Conservation (phyloP, 495 filamentous ascomycete genomes). For the Talaromyces proteolyticus region DNA sequence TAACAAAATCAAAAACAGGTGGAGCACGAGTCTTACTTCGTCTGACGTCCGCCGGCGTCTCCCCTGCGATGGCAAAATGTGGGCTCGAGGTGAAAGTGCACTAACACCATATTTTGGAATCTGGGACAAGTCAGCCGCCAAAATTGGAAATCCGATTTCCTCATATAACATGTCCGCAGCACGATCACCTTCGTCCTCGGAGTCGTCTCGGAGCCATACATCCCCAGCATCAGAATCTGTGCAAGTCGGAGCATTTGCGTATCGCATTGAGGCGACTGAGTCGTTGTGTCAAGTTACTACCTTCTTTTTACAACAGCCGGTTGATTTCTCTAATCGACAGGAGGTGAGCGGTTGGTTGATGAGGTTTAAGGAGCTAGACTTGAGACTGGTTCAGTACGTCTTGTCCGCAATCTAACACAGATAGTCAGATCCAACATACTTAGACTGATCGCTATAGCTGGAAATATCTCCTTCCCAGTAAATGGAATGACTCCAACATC, state of each 20-base stretch:
- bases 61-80: slow-evolving; percentile 20
- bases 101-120: slow-evolving; percentile 35
- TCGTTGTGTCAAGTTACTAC: slow-evolving; percentile 29
- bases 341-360: slow-evolving; percentile 34
- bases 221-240: slow-evolving; percentile 6
- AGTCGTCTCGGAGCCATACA: slow-evolving; percentile 7
- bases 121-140: slow-evolving; percentile 27
- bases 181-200: slow-evolving; percentile 15
- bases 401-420: not conserved
- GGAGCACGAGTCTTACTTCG: slow-evolving; percentile 34
- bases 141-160: slow-evolving; percentile 22
- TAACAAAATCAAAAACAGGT: slow-evolving; percentile 12
- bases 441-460: slow-evolving; percentile 13
- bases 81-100: slow-evolving; percentile 22
- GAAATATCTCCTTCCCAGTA: slow-evolving; percentile 34
- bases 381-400: slow-evolving; percentile 29
- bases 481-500: slow-evolving; percentile 32
- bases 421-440: not conserved
- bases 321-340: slow-evolving; percentile 22
- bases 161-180: not conserved
- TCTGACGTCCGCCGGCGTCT: slow-evolving; percentile 16
- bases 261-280: slow-evolving; percentile 38
- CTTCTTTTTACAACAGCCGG: slow-evolving; percentile 31
- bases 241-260: slow-evolving; percentile 31
- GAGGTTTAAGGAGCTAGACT: slow-evolving; percentile 39